Base-by-base conservation (phyloP, 1,284 basidiomycete species). In the Gymnopus androsaceus region DNA sequence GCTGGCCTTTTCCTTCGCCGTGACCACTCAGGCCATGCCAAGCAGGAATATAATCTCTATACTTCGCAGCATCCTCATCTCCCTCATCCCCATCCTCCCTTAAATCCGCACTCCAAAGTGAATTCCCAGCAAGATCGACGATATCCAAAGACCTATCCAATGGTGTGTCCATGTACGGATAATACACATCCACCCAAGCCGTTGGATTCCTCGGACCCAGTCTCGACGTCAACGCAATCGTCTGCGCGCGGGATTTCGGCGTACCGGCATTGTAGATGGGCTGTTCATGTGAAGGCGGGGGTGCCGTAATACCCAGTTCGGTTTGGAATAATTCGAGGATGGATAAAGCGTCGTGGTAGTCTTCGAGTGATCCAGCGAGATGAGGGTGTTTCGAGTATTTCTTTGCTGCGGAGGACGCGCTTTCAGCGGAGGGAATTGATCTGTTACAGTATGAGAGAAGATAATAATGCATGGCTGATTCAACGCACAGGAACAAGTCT, bases 171-270 rank as follows among this genome's bases (percentile, higher is more conserved):
- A 95, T 74, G n/a, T 38, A 38, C 23, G 94, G 92, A 69, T 88
- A 94, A 71, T 95, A 95, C 44, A 79, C 75, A 64, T 91, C 87
- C 58, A 92, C 84, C 90, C 90, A 93, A 17, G 89, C 88, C 6
- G 74, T 75, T 0, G 90, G 85, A 30, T 68, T 68, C 25, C 57
- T 69, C 40, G 75, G 68, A 31, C 67, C 71, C 52, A 64, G 62
- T 49, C 64, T 71, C 41, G 70, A 75, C 2, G 79, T 77, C 44
- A 84, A 75, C 17, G 69, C 69, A 7, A 88, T 76, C 4, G 87
- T 91, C 4, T 87, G 81, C 44, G 79, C 74, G 51, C 82, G 85
- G 23, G 89, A 91, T 51, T 78, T 75, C 4, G 73, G 62, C 5
- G 86, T 79, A 19, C 90, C 89, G 28, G 88, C 88, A 14, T 80